Conservation (phyloP, 345 rosid genomes). For the Isatis tinctoria region DNA sequence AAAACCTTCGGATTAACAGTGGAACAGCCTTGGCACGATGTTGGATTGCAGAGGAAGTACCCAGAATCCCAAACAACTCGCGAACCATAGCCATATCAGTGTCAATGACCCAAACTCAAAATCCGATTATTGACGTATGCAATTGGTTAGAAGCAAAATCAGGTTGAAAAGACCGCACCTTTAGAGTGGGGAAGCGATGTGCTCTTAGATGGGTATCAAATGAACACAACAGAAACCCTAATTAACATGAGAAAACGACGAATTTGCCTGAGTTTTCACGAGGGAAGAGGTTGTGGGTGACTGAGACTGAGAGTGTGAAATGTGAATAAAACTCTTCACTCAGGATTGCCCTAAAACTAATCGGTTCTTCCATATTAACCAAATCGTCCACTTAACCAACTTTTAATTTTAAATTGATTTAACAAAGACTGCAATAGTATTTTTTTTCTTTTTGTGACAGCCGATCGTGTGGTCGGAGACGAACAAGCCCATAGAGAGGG, state of each 20-base stretch:
- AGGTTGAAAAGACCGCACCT: not conserved
- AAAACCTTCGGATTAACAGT: constrained; percentile 44
- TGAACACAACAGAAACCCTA: not conserved
- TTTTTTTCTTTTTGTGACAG: not conserved
- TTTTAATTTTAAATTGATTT: not conserved
- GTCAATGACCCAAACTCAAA: not conserved
- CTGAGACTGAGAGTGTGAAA: too few relatives aligned
- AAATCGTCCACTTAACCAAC: not conserved
- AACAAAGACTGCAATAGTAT: not conserved
- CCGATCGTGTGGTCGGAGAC: not conserved
- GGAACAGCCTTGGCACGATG: constrained; percentile 12
- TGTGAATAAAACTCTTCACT: too few relatives aligned
- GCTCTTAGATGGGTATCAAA: not conserved
- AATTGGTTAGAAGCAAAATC: not conserved
- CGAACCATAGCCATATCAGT: constrained; percentile 10
- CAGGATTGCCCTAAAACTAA: not conserved
- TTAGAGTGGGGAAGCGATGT: not conserved
- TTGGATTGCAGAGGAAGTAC: not conserved
- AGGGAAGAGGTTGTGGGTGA: not conserved
- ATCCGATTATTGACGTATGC: not conserved
- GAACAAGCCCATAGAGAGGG: not conserved
- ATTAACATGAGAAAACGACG: not conserved
- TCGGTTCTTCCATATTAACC: not conserved
- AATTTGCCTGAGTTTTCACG: not conserved
- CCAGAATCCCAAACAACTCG: not conserved